Conservation (phyloP, 176 grass and related monocot genomes). For the Phoenix roebelenii region DNA sequence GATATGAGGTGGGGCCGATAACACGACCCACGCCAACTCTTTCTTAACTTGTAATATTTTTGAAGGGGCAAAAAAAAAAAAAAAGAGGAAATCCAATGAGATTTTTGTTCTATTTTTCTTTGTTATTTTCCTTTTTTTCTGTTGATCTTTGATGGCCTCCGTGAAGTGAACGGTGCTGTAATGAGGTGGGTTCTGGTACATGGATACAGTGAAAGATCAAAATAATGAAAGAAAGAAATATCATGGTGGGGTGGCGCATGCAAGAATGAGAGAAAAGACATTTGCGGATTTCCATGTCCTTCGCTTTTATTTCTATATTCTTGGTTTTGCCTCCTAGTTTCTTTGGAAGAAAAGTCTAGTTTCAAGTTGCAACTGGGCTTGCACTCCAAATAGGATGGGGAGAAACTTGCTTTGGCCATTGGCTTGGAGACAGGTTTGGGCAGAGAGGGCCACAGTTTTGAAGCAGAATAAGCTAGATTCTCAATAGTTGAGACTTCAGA, state of each 20-base stretch:
- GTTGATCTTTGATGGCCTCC: not conserved
- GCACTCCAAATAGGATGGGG: no score
- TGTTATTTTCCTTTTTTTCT: constrained; percentile 19
- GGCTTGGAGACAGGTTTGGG: not conserved
- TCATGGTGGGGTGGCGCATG: constrained; percentile 3
- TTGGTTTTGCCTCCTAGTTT: constrained; percentile 39
- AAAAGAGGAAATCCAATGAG: constrained; percentile 25
- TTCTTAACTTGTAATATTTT: constrained; percentile 7
- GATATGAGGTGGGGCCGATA: constrained; percentile 30
- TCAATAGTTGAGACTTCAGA: not conserved
- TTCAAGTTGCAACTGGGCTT: constrained; percentile 8
- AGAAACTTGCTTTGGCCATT: no score
- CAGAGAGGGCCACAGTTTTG: constrained; percentile 7
- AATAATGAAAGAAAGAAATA: constrained; percentile 19
- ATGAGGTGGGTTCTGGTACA: no score
- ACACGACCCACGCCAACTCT: constrained; percentile 1
- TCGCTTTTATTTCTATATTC: constrained; percentile 29
- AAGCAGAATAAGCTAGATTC: constrained; percentile 31
- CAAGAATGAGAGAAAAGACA: constrained; percentile 25
- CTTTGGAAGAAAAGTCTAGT: constrained; percentile 32
- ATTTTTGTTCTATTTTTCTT: constrained; percentile 25
- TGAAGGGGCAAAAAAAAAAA: not conserved
- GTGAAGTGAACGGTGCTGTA: not conserved
- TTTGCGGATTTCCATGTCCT: constrained; percentile 54
- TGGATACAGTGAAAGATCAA: no score